Conservation (phyloP, 768 basidiomycete species). For the Boletus insuetus region DNA sequence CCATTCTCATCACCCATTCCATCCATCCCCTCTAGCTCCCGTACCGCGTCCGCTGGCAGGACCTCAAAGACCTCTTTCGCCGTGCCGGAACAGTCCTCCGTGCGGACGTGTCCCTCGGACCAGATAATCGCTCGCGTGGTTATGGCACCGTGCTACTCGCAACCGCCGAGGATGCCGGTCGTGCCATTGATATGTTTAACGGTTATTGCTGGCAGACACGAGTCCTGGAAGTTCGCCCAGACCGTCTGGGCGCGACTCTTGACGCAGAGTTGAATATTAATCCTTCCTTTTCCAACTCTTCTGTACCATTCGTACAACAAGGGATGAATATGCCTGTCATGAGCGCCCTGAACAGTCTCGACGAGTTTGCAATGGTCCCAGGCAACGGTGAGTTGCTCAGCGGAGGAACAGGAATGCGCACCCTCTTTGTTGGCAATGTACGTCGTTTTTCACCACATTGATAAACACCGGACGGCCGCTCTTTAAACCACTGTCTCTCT, state of each 20-base stretch:
- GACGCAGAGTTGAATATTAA: slow-evolving; percentile 23
- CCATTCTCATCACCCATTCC: neutral
- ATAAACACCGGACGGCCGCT: neutral
- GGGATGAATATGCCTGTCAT: slow-evolving; percentile 13
- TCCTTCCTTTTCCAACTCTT: slow-evolving; percentile 7
- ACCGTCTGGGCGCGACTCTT: slow-evolving; percentile 52
- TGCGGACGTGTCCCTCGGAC: slow-evolving; percentile 74
- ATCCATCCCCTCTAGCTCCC: slow-evolving; percentile 63
- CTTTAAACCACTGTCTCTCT: neutral
- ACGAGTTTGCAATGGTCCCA: slow-evolving; percentile 14
- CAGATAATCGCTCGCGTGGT: slow-evolving; percentile 89
- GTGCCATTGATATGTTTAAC: slow-evolving; percentile 95
- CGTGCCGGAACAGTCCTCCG: slow-evolving; percentile 88
- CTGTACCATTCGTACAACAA: slow-evolving; percentile 22
- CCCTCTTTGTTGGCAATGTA: slow-evolving; percentile 88
- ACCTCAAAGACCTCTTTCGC: slow-evolving; percentile 96
- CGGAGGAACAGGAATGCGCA: slow-evolving; percentile 42
- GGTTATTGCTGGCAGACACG: slow-evolving; percentile 97
- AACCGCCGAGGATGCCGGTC: slow-evolving; percentile 89
- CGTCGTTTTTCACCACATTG: slow-evolving; percentile 31
- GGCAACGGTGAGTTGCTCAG: slow-evolving; percentile 24
- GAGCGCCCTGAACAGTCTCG: slow-evolving; percentile 14
- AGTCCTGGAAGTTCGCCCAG: slow-evolving; percentile 86
- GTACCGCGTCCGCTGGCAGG: slow-evolving; percentile 98
- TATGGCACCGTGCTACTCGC: slow-evolving; percentile 95